Evolutionary conservation across 768 basidiomycete genomes (phyloP).

Genomic region (Rhodotorula toruloides): DNA sequence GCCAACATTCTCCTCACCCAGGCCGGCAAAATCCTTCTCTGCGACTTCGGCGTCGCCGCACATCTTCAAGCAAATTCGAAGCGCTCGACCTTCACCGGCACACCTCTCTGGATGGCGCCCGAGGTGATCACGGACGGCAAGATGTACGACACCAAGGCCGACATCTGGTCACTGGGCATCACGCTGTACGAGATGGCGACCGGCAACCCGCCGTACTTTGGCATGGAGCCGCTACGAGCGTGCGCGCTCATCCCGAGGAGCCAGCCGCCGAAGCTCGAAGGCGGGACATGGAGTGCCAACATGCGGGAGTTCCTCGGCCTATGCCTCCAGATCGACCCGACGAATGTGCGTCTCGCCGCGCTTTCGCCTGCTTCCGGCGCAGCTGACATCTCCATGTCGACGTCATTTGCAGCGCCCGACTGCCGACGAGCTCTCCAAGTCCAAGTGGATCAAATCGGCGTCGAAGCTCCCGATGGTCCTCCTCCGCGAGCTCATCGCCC

Average conservation of each 20-base stretch:
- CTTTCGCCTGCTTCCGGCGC: conserved; percentile 5
- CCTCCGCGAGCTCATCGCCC: conserved; percentile 73
- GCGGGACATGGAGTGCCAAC: conserved; percentile 57
- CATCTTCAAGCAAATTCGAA: conserved; percentile 77
- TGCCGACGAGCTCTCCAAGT: conserved; percentile 77
- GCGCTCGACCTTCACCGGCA: conserved; percentile 91
- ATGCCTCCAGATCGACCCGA: conserved; percentile 75
- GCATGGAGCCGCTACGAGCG: conserved; percentile 70
- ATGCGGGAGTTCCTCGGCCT: conserved; percentile 80
- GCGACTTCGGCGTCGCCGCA: conserved; percentile 97
- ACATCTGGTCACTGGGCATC: conserved; percentile 97
- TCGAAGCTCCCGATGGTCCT: conserved; percentile 62
- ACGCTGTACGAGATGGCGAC: conserved; percentile 94
- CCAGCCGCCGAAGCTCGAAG: conserved; percentile 67
- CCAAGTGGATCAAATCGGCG: conserved; percentile 78
- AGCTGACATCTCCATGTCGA: neutral
- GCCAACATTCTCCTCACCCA: conserved; percentile 90
- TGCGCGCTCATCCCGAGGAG: conserved; percentile 83
- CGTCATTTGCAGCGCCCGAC: conserved; percentile 60
- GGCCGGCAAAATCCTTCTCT: conserved; percentile 84
- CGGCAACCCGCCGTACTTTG: conserved; percentile 69
- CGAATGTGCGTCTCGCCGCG: conserved; percentile 55
- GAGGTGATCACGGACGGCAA: conserved; percentile 84
- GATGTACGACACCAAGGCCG: conserved; percentile 94
- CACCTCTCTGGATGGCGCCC: conserved; percentile 99